Base-by-base conservation (phyloP, 768 basidiomycete species). In the Steccherinum ochraceum region DNA sequence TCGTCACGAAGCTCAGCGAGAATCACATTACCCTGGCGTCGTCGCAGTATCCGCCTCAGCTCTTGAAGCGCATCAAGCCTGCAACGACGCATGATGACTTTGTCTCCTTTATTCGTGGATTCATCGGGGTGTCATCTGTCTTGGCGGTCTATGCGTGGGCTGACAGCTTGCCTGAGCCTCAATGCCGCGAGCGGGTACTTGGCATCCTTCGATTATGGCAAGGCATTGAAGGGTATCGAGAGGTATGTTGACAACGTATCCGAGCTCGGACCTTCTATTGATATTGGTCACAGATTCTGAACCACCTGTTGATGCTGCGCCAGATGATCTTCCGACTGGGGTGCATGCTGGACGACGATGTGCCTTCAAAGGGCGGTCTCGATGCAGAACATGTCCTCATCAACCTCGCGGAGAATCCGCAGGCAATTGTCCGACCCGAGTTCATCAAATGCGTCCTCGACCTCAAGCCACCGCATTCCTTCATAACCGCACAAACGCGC, bases 131-230 rank as follows among this genome's bases (percentile, higher is more conserved):
- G 5, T 73, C 81, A 2, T 72, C 75, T 46, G 79, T 88, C 12
- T 66, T 91, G 12, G 81, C 81, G 1, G 84, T 86, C 26, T 84
- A 83, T 60, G 84, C 86, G 2, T 92, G 87, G 84, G 79, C 88
- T 12, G 89, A 90, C 58, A 87, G 86, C 62, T 68, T 87, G 18
- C 83, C 83, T 0, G 77, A 82, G 49, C 75, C 79, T 51, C 66
- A 67, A 12, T 85, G 84, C 59, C 76, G 84, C 11, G 83, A 86
- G 58, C 76, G 82, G 44, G 72, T 78, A 1, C 66, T 90, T 5
- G 79, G 76, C 5, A 72, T 89, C 13, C 52, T 90, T 48, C 74
- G 77, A 4, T 51, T 86, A 20, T 87, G 84, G 84, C 84, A 86
- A 66, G 69, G 67, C 23, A 67, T 80, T 21, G 78, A 84, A 24